These are phyloP conservation scores for Arachis monticola DNA, from an alignment of 331 rosid species.

Conservation along the genomic window DNA sequence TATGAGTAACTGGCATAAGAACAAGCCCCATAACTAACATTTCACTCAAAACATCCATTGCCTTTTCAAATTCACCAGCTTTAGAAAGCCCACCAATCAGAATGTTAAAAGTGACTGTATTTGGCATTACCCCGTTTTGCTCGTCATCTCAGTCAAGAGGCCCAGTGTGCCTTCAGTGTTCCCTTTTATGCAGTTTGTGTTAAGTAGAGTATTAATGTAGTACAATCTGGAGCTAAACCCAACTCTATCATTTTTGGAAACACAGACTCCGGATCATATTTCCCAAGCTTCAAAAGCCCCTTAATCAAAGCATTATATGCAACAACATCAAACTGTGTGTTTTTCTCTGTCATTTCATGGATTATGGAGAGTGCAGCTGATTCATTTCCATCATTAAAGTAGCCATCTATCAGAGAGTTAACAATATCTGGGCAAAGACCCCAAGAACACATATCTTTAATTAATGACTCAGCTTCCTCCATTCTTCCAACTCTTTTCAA, in stretches of 20 bases:
- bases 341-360: conserved; percentile 77
- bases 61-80: conserved; percentile 62
- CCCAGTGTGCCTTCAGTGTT: conserved; percentile 57
- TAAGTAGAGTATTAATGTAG: conserved; percentile 80
- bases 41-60: conserved; percentile 61
- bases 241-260: conserved; percentile 65
- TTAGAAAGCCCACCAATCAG: conserved; percentile 75
- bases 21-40: conserved; percentile 61
- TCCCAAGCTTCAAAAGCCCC: conserved; percentile 77
- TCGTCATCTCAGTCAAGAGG: conserved; percentile 85
- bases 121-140: conserved; percentile 62
- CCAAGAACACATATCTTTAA: conserved; percentile 63
- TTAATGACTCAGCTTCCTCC: conserved; percentile 64
- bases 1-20: conserved; percentile 63
- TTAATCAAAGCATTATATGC: conserved; percentile 84
- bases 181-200: conserved; percentile 66
- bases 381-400: conserved; percentile 70
- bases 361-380: conserved; percentile 65
- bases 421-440: conserved; percentile 71
- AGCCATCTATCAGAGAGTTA: conserved; percentile 83
- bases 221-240: conserved; percentile 79
- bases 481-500: conserved; percentile 71
- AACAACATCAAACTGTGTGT: conserved; percentile 66
- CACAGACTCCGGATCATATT: conserved; percentile 66
- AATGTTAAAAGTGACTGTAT: conserved; percentile 58